Evolutionary conservation across 2,329 filamentous ascomycete genomes (phyloP).

Genomic region (Ophiostoma sp.): DNA sequence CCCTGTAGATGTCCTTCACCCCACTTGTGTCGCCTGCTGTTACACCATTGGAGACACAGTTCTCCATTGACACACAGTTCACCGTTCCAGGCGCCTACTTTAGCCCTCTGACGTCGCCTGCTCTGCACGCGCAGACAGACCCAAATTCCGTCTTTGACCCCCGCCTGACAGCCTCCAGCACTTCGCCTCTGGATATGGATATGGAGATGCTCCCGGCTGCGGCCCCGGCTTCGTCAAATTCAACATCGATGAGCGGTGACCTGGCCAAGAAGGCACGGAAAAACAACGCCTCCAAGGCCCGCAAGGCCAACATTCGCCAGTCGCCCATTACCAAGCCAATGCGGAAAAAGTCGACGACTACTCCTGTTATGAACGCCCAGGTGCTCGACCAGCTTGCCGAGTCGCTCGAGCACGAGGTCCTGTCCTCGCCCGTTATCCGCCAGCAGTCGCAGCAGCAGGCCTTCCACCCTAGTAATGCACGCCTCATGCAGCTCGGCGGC

Average conservation of each 20-base stretch:
- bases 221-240: slow-evolving; percentile 14
- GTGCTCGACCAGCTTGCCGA: slow-evolving; percentile 54
- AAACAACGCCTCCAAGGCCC: slow-evolving; percentile 53
- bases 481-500: slow-evolving; percentile 30
- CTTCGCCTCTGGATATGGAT: slow-evolving; percentile 59
- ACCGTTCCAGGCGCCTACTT: slow-evolving; percentile 73
- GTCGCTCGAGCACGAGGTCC: slow-evolving; percentile 42
- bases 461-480: slow-evolving; percentile 30
- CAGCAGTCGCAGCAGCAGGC: slow-evolving; percentile 42
- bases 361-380: slow-evolving; percentile 58
- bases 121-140: slow-evolving; percentile 70
- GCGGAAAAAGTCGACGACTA: slow-evolving; percentile 54
- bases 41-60: slow-evolving; percentile 73
- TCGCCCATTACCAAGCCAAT: slow-evolving; percentile 72
- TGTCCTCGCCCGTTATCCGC: slow-evolving; percentile 31
- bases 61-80: slow-evolving; percentile 60
- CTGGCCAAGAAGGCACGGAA: slow-evolving; percentile 55
- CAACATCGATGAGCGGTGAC: slow-evolving; percentile 35
- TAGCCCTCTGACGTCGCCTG: slow-evolving; percentile 79
- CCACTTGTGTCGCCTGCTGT: slow-evolving; percentile 82
- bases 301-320: slow-evolving; percentile 60
- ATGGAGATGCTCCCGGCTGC: slow-evolving; percentile 45
- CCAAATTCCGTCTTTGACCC: slow-evolving; percentile 48
- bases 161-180: slow-evolving; percentile 43
- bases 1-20: slow-evolving; percentile 68